Base-by-base conservation (phyloP, 1,284 basidiomycete species). In the Taiwanofungus camphoratus region DNA sequence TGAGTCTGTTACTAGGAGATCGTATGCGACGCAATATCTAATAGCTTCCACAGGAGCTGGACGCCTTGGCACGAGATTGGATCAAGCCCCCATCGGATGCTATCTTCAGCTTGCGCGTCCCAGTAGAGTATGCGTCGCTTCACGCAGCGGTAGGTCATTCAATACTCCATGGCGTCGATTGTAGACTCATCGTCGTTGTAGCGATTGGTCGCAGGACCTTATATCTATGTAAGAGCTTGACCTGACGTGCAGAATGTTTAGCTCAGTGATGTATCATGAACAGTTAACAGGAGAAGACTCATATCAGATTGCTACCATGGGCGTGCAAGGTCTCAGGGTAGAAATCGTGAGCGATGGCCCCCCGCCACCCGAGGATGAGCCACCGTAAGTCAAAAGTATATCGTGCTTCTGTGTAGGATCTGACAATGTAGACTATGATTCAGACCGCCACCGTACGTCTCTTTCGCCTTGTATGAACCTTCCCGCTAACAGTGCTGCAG, bases 261-360 rank as follows among this genome's bases (percentile, higher is more conserved):
- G 39, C 44, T 49, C 33, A n/a, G n/a, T n/a, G n/a, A n/a, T n/a
- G n/a, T n/a, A n/a, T n/a, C n/a, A n/a, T n/a, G n/a, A n/a, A 15
- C 53, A 88, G 86, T 66, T 89, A 48, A 85, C 82, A 7, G 74
- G 80, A 42, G 86, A 90, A 58, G 86, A 88, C 54, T 88, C 87
- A 3, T 90, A 79, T 61, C 83, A 88, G 67, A 88, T 89, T 49
- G 86, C 86, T 21, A 76, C 77, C 37, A 79, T 82, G 70, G 82
- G 82, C 40, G 79, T 87, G 16, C 81, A 84, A 57, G 86, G 83
- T 45, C 69, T 87, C 42, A 73, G 85, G 32, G 86, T 90, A 34
- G 87, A 90, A 63, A 87, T 90, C 45, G 79, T 87, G 43, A 79
- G 79, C 40, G 87, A 90, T 63, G 82, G 73, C 3, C 85, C 87